Percentiles rank a stretch among this genome's conserved stretches.
phyloP scores from a whole-genome alignment of 1,139 yeast species.

The Pichia sp. region DNA sequence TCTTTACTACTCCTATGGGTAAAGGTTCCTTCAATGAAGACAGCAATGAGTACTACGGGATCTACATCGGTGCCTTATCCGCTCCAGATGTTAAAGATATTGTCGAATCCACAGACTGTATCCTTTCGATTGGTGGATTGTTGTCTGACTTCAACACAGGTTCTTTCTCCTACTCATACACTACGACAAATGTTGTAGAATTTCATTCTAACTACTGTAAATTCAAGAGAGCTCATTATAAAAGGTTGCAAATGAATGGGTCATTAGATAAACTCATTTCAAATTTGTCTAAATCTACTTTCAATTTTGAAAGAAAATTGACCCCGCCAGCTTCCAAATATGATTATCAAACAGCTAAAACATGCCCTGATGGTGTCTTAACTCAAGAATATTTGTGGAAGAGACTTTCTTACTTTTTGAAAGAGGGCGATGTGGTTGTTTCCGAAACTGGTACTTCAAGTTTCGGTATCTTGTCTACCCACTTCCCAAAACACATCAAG shows the following conservation, averaged over 20 bases:
- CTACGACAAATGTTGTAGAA: constrained; percentile 76
- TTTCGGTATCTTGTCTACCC: constrained; percentile 76
- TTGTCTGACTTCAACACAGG: constrained; percentile 89
- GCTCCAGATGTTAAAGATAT: constrained; percentile 70
- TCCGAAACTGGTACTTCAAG: constrained; percentile 91
- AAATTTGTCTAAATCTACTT: constrained; percentile 14
- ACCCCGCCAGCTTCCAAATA: constrained; percentile 25
- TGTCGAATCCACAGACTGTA: constrained; percentile 74
- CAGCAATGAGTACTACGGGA: constrained; percentile 78
- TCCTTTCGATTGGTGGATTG: constrained; percentile 76
- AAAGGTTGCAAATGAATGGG: constrained; percentile 74
- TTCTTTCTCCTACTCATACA: constrained; percentile 77
- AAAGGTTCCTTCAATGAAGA: constrained; percentile 75
- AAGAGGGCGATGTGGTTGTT: constrained; percentile 74
- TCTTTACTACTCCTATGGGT: constrained; percentile 89
- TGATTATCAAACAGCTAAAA: constrained; percentile 23
- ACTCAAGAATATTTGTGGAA: constrained; percentile 84
- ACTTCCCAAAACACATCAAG: constrained; percentile 66
- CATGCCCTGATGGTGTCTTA: constrained; percentile 33
- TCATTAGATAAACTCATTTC: constrained; percentile 42
- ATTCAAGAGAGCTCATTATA: constrained; percentile 71
- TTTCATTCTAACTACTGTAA: constrained; percentile 87
- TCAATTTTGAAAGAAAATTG: not conserved
- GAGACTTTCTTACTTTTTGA: constrained; percentile 66
- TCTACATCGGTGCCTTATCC: constrained; percentile 77